A percentile compares a stretch with the other conserved stretches of the same genome.
Conservation (phyloP, 129 eudicot genomes). For the Glebionis coronaria region DNA sequence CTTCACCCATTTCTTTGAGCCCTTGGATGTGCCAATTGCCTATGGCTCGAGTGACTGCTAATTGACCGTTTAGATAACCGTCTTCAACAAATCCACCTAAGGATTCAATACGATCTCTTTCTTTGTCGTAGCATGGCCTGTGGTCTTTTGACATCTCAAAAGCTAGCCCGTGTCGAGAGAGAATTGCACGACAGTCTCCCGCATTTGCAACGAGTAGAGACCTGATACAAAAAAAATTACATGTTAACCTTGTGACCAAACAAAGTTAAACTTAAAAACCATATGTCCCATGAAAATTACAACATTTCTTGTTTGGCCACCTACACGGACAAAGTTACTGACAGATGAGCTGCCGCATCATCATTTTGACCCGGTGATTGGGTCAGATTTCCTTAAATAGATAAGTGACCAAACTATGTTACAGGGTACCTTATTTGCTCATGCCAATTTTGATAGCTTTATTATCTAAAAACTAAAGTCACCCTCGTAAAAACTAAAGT, state of each 20-base stretch:
- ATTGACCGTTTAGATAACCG: conserved; percentile 73
- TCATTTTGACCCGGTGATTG: too few species aligned
- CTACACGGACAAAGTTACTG: too few species aligned
- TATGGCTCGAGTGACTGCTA: conserved; percentile 85
- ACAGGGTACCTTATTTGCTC: too few species aligned
- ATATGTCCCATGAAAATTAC: background rate
- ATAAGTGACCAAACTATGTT: too few species aligned
- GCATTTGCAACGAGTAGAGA: conserved; percentile 94
- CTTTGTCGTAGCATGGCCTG: conserved; percentile 59
- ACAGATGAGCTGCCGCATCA: too few species aligned
- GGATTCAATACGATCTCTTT: conserved; percentile 63
- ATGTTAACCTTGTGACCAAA: too few species aligned
- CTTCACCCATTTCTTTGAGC: conserved; percentile 46
- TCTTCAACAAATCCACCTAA: conserved; percentile 78
- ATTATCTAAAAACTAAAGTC: too few species aligned
- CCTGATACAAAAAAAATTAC: too few species aligned
- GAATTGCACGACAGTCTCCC: conserved; percentile 88
- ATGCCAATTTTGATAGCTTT: too few species aligned
- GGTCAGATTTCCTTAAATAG: too few species aligned
- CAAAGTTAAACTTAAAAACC: too few species aligned
- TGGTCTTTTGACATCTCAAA: conserved; percentile 92
- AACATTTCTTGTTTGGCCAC: background rate
- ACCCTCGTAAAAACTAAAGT: too few species aligned
- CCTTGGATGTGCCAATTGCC: conserved; percentile 95
- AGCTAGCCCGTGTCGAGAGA: conserved; percentile 75